Conservation (phyloP, 2,329 filamentous ascomycete genomes). For the Scolecobasidium constrictum region DNA sequence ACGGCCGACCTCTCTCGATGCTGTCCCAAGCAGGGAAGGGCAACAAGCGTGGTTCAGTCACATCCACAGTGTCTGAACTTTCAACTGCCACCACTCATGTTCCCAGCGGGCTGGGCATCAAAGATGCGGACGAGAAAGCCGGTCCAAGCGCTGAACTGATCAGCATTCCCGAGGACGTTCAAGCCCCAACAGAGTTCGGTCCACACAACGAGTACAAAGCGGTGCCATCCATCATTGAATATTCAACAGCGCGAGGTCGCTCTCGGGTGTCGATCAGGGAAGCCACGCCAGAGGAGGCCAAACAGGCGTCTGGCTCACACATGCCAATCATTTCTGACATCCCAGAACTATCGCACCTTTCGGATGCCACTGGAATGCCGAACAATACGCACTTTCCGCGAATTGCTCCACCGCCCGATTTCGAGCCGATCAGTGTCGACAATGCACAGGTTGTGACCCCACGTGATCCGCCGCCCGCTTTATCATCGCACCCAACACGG, state of each 20-base stretch:
- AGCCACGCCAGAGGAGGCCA: neutral
- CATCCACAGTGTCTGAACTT: neutral
- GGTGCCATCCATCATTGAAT: conserved; percentile 4
- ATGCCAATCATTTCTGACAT: neutral
- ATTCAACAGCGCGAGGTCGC: neutral
- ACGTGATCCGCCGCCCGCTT: too few species aligned
- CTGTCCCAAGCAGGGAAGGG: neutral
- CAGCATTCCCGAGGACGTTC: conserved; percentile 3
- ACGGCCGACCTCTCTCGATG: conserved; percentile 6
- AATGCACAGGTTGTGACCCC: too few species aligned
- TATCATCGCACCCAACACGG: neutral
- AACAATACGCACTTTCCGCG: neutral
- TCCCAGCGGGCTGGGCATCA: neutral
- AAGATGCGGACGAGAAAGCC: neutral
- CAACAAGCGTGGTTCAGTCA: neutral
- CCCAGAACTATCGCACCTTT: neutral
- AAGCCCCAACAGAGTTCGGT: conserved; percentile 5
- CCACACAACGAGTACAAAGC: conserved; percentile 8
- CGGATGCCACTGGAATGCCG: neutral
- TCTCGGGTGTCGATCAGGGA: conserved; percentile 2
- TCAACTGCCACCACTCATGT: conserved; percentile 2
- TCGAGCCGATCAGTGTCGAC: too few species aligned
- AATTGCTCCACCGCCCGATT: conserved; percentile 4
- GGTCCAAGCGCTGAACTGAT: conserved; percentile 1
- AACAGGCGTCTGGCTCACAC: neutral